These are phyloP conservation scores for Xylaria intraflava DNA, from an alignment of 495 filamentous ascomycete species.

Conservation along the genomic window DNA sequence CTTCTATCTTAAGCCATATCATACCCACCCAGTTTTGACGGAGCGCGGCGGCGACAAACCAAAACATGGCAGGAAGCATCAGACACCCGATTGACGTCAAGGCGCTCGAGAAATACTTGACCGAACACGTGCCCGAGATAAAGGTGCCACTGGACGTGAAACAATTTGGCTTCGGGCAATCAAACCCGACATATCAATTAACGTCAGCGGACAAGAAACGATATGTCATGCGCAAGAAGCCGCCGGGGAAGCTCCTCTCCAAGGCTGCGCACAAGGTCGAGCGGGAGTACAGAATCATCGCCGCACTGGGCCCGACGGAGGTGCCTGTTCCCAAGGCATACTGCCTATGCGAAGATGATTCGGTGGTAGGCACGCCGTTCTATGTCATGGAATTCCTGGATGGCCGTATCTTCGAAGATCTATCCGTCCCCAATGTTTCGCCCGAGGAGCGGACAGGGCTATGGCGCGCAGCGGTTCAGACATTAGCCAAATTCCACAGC, in stretches of 20 bases:
- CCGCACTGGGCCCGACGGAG: constrained; percentile 68
- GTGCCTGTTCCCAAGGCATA: constrained; percentile 83
- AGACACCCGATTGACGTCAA: constrained; percentile 80
- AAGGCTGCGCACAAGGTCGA: constrained; percentile 95
- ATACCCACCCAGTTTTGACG: not conserved
- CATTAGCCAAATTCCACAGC: constrained; percentile 79
- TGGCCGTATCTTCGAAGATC: constrained; percentile 86
- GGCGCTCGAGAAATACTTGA: constrained; percentile 71
- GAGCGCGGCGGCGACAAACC: not conserved
- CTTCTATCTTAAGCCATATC: not conserved
- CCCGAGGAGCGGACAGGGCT: constrained; percentile 63
- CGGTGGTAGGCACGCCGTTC: constrained; percentile 81
- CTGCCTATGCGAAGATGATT: constrained; percentile 75
- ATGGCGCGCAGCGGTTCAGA: constrained; percentile 80
- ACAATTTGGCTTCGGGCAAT: constrained; percentile 97
- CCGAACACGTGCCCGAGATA: constrained; percentile 68
- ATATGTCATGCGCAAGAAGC: constrained; percentile 92
- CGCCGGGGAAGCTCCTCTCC: constrained; percentile 81
- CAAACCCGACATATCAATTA: constrained; percentile 91
- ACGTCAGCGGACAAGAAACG: constrained; percentile 57
- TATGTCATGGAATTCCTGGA: constrained; percentile 95
- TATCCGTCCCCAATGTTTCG: constrained; percentile 67
- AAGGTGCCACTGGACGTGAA: constrained; percentile 75
- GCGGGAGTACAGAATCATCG: constrained; percentile 85
- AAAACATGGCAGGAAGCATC: constrained; percentile 76